Evolutionary conservation across 495 filamentous ascomycete genomes (phyloP).

Genomic region (Gamarada debralockiae): DNA sequence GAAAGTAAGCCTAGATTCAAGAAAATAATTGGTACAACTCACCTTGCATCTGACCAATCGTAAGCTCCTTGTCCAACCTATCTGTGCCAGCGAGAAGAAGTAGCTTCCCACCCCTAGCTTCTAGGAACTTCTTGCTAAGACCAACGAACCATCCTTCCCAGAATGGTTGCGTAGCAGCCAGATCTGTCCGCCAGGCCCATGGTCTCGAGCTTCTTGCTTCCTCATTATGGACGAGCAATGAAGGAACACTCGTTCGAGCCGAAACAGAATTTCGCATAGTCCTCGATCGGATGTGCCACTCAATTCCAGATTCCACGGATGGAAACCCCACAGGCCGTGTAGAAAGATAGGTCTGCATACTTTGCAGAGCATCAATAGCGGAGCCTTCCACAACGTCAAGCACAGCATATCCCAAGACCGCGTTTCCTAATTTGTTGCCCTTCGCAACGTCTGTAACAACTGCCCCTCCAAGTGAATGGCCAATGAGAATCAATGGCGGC

Average conservation of each 20-base stretch:
- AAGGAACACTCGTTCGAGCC: conserved; percentile 83
- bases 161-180: conserved; percentile 79
- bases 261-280: conserved; percentile 80
- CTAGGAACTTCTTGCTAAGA: conserved; percentile 83
- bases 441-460: conserved; percentile 84
- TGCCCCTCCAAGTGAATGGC: conserved; percentile 95
- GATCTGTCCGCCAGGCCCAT: conserved; percentile 86
- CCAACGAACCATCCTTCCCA: conserved; percentile 95
- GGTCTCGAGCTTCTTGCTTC: conserved; percentile 25
- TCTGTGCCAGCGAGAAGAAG: conserved; percentile 92
- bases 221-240: conserved; percentile 47
- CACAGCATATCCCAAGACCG: conserved; percentile 82
- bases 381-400: conserved; percentile 92
- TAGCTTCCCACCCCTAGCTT: conserved; percentile 80
- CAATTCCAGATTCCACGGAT: conserved; percentile 71
- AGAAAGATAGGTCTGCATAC: conserved; percentile 88
- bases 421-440: conserved; percentile 55
- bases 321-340: conserved; percentile 78
- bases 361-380: conserved; percentile 85
- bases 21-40: conserved; percentile 17
- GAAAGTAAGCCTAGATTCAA: neutral
- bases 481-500: conserved; percentile 77
- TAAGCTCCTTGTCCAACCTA: conserved; percentile 87
- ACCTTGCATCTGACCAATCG: conserved; percentile 98
- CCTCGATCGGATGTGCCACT: conserved; percentile 91